phyloP scores from a whole-genome alignment of 2,329 filamentous ascomycete species.

The Diaporthe sp. region DNA sequence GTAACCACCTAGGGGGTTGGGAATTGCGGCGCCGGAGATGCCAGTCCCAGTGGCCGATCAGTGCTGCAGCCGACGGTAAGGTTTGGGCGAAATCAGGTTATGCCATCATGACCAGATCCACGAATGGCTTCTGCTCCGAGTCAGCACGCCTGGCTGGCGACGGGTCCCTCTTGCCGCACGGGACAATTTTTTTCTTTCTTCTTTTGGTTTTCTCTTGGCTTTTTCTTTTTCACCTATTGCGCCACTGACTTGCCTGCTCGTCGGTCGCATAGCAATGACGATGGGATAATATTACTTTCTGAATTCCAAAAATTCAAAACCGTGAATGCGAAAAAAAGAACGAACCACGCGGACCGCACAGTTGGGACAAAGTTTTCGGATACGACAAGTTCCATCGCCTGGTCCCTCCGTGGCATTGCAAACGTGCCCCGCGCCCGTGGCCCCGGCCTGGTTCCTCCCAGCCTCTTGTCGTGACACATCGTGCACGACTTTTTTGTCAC shows the following conservation, averaged over 20 bases:
- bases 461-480: slow-evolving; percentile 28
- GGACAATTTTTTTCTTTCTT: neutral
- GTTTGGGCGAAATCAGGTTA: slow-evolving; percentile 24
- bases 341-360: neutral
- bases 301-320: slow-evolving; percentile 18
- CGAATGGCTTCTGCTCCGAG: slow-evolving; percentile 28
- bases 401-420: neutral
- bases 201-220: neutral
- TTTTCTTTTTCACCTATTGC: too few relatives aligned
- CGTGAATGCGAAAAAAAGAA: neutral
- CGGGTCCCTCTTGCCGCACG: neutral
- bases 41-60: neutral
- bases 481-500: slow-evolving; percentile 3
- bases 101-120: slow-evolving; percentile 20
- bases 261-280: neutral
- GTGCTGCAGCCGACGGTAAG: slow-evolving; percentile 24
- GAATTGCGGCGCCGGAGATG: slow-evolving; percentile 10
- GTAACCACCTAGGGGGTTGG: neutral
- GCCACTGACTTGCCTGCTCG: neutral
- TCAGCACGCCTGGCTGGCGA: slow-evolving; percentile 10
- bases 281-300: slow-evolving; percentile 2
- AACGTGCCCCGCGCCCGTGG: neutral
- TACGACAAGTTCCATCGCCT: slow-evolving; percentile 21
- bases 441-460: slow-evolving; percentile 9
- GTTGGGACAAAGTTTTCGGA: slow-evolving; percentile 27